Base-by-base conservation (phyloP, 441 rosid genomes). In the Rhodomyrtus psidioides region DNA sequence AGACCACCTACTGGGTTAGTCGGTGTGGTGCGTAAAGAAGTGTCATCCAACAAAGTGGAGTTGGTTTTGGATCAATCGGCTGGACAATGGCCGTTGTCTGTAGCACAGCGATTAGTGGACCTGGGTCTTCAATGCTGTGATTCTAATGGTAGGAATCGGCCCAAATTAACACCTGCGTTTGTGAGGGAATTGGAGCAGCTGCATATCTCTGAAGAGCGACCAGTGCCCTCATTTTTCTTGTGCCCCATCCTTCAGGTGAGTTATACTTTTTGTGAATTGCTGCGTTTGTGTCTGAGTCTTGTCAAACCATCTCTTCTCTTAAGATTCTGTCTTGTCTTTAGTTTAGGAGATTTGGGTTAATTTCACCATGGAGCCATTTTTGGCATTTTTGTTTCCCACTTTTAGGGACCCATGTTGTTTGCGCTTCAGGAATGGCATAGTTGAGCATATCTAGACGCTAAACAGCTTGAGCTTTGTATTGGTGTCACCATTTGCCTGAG, bases 241-340 rank as follows among this genome's bases (percentile, higher is more conserved):
- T 94, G 96, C 88, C 98, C 96, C 81, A 95, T 95, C 87, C 91
- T 89, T 86, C 94, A 91, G 94, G 97, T 92, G 39, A 83, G 86
- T 55, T 19, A 49, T 49, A 42, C 85, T 85, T 76, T 82, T 39
- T 24, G 4, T 82, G 24, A 65, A 65, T 62, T 83, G 49, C 54
- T 5, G 15, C 23, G 42, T 70, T 39, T 70, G 49, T 24, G 16
- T 23, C 79, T 26, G 12, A 6, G 49, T 70, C 79, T 70, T 70
- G 79, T 39, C 79, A 24, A 5, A 70, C n/a, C 49, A 10, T 70
- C 75, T 30, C 24, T 17, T 70, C 49, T 70, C 79, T 42, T 70
- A 10, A 70, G 79, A 39, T 70, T 70, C n/a, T 70, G n/a, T 39
- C 14, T 42, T 70, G 79, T 34, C 39, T 70, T 39, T 34, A 39